Percentiles rank a stretch among this genome's conserved stretches.
These are phyloP conservation scores for Coemansia sp. DNA, from an alignment of 192 early-diverging fungal genomes.

Conservation along the genomic window DNA sequence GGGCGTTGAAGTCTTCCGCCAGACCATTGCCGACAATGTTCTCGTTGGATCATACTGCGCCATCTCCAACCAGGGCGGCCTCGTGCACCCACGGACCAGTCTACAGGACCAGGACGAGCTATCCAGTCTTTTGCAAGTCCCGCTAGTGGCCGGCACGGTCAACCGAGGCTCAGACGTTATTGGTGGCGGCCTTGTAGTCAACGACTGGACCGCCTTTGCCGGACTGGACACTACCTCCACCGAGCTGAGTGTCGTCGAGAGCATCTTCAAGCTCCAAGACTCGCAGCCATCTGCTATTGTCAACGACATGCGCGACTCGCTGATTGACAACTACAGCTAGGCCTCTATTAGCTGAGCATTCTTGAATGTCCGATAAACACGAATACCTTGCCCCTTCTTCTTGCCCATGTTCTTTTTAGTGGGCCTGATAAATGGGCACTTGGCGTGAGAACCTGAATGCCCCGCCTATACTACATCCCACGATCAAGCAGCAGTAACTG, in stretches of 20 bases:
- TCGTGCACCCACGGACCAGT: constrained; percentile 93
- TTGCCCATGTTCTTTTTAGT: not conserved
- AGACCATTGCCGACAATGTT: constrained; percentile 97
- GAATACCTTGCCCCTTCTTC: not conserved
- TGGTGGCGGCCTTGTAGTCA: constrained; percentile 95
- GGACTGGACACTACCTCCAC: constrained; percentile 95
- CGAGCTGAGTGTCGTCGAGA: constrained; percentile 95
- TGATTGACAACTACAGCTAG: constrained; percentile 84
- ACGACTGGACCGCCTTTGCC: constrained; percentile 97
- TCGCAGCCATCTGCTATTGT: constrained; percentile 87
- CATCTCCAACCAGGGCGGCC: constrained; percentile 95
- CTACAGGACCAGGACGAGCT: constrained; percentile 98
- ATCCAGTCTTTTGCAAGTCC: constrained; percentile 94
- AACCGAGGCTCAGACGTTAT: constrained; percentile 98
- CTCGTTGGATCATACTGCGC: constrained; percentile 94
- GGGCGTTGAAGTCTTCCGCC: constrained; percentile 96
- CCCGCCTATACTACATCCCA: not conserved
- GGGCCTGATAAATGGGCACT: not conserved
- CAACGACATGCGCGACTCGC: constrained; percentile 87
- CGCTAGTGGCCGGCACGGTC: constrained; percentile 96
- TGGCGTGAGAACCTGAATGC: not conserved
- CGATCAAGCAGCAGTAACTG: not conserved
- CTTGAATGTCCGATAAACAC: not conserved
- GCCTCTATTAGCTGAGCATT: not conserved
- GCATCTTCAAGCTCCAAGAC: constrained; percentile 97